phyloP scores from a whole-genome alignment of 1,284 basidiomycete genomes.

The Meripilus lineatus region DNA sequence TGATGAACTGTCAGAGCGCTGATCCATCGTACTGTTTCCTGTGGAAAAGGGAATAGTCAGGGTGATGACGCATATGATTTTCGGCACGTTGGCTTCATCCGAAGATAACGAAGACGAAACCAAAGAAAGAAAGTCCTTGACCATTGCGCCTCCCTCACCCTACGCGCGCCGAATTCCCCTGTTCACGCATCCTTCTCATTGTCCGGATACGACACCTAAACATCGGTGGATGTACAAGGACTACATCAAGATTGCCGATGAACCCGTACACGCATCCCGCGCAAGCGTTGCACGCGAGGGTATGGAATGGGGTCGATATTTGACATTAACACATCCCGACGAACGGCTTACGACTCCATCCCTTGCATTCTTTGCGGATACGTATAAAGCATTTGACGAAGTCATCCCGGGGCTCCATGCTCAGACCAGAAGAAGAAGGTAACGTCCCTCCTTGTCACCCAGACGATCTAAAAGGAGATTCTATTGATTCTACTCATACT shows the following conservation, averaged over 20 bases:
- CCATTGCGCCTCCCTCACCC: conserved; percentile 42
- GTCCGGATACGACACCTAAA: conserved; percentile 15
- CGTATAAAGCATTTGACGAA: conserved; percentile 38
- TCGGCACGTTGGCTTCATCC: conserved; percentile 41
- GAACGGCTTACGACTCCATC: conserved; percentile 42
- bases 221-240: conserved; percentile 31
- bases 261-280: conserved; percentile 34
- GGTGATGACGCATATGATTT: conserved; percentile 50
- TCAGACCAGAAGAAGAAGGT: conserved; percentile 25
- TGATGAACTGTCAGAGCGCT: background rate
- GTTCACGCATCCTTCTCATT: conserved; percentile 40
- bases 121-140: conserved; percentile 16
- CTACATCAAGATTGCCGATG: conserved; percentile 34
- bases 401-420: conserved; percentile 35
- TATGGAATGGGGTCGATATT: conserved; percentile 54
- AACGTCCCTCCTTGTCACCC: conserved; percentile 1
- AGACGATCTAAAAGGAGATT: background rate
- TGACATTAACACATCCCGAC: conserved; percentile 37
- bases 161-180: conserved; percentile 55
- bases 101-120: conserved; percentile 2
- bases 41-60: conserved; percentile 45
- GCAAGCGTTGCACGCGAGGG: conserved; percentile 35
- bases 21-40: background rate
- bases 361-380: conserved; percentile 52
- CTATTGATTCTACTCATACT: background rate